phyloP scores from a whole-genome alignment of 148 eudicot genomes.

The Diospyros lotus region DNA sequence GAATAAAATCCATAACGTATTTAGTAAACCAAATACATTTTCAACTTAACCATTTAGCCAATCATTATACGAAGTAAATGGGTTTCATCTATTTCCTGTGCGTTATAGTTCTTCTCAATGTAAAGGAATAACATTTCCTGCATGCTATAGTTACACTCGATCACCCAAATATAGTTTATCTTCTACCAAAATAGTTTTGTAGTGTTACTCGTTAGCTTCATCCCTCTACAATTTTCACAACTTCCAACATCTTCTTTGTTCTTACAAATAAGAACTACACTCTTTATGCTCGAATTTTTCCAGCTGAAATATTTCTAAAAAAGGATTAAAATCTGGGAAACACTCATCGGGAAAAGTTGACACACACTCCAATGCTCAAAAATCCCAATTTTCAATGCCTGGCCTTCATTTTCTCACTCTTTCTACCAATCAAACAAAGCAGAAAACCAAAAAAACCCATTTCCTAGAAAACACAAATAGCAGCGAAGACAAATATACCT shows the following conservation, averaged over 20 bases:
- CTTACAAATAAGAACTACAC: too few relatives aligned
- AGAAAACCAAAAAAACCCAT: neutral
- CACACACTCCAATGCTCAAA: neutral
- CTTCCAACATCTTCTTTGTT: too few relatives aligned
- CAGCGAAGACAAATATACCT: conserved; percentile 31
- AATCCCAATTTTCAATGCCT: neutral
- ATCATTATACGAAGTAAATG: conserved; percentile 1
- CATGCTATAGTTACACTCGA: too few relatives aligned
- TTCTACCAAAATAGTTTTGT: neutral
- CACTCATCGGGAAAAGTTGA: neutral
- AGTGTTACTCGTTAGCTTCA: too few relatives aligned
- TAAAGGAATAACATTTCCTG: neutral
- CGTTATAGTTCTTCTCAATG: neutral
- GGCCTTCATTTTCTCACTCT: neutral
- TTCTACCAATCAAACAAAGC: neutral
- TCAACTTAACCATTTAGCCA: neutral
- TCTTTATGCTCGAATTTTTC: neutral
- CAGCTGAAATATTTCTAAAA: neutral
- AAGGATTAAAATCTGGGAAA: neutral
- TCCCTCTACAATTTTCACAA: too few relatives aligned
- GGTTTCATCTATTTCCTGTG: neutral
- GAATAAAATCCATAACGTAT: neutral
- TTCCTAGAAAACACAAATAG: neutral
- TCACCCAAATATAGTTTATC: too few relatives aligned
- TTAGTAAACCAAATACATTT: too few relatives aligned